Percentiles rank a stretch among this genome's conserved stretches.
These are phyloP conservation scores for Sabuloglossum arenarium DNA, from an alignment of 495 filamentous ascomycete species.

Conservation along the genomic window DNA sequence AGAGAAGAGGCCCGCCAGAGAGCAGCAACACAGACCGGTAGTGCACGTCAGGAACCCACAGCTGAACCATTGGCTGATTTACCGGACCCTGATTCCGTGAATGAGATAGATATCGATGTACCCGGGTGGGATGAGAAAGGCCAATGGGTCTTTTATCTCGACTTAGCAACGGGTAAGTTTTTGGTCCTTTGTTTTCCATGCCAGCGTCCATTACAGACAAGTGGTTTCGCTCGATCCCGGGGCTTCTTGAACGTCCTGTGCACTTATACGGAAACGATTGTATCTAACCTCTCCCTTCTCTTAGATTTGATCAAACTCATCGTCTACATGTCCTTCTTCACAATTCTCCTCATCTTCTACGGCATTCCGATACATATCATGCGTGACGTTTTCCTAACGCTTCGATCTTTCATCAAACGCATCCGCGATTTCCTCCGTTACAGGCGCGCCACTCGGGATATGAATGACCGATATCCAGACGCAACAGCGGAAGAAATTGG, in stretches of 20 bases:
- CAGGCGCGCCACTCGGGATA: slow-evolving; percentile 69
- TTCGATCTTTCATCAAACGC: slow-evolving; percentile 72
- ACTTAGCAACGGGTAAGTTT: slow-evolving; percentile 53
- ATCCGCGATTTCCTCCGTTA: slow-evolving; percentile 77
- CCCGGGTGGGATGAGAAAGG: slow-evolving; percentile 95
- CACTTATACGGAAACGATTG: no score
- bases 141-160: slow-evolving; percentile 76
- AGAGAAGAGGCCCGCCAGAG: slow-evolving; percentile 23
- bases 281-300: not conserved
- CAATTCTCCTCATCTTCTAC: slow-evolving; percentile 79
- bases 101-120: slow-evolving; percentile 82
- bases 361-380: slow-evolving; percentile 93
- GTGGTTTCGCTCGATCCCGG: not conserved
- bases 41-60: not conserved
- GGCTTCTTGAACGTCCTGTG: no score
- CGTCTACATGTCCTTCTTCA: slow-evolving; percentile 81
- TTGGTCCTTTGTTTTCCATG: not conserved
- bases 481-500: slow-evolving; percentile 70
- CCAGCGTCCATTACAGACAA: not conserved
- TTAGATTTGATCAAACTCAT: slow-evolving; percentile 75
- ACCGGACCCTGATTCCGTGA: slow-evolving; percentile 55
- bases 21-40: slow-evolving; percentile 19
- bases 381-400: slow-evolving; percentile 81
- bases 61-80: slow-evolving; percentile 18
- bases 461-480: slow-evolving; percentile 82